Evolutionary conservation across 345 rosid species (phyloP), one percentile per base, ranked within the genome.

Genomic region (Fremontodendron californicum): DNA sequence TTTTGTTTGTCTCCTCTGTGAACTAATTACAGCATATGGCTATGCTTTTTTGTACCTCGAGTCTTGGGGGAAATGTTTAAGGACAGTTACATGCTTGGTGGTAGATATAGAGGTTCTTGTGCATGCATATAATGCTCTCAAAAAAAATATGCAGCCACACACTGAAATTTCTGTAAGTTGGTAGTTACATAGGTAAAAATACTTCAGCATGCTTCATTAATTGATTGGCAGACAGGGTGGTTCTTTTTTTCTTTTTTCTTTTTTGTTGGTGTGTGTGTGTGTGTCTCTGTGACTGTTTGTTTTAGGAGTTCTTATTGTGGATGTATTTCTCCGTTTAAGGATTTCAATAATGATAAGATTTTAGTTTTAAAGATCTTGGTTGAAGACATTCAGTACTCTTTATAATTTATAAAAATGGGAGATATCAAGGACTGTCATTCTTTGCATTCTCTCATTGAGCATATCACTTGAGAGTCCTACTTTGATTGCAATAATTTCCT

Each of bases 131-230:
- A 71, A 51, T 51, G 19, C 60, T 71, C 62, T n/a, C 29, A 33
- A 31, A 51, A 71, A 2, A 19, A 51, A 31, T 5, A 35, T 12
- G 10, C 11, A 1, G 43, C 42, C 1, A 51, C 11, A 51, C 10
- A 15, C 40, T 71, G 62, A 35, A 33, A 19, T 51, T 35, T 43
- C 5, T 43, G 8, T 42, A 71, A n/a, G 31, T n/a, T 51, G 62
- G 29, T 13, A 2, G 11, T 23, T 33, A 40, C 31, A 16, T 51
- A 33, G 60, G 74, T 71, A 49, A 25, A 46, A 33, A 49, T 37
- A 71, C 35, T 49, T 49, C 61, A 51, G 75, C 62, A 11, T 52
- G 57, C 60, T 33, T 71, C 62, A n/a, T n/a, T 33, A 11, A 71
- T 71, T 33, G 46, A n/a, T 33, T 1, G 19, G 10, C 40, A n/a